Evolutionary conservation across 2,329 filamentous ascomycete genomes (phyloP), one percentile per base, ranked within the genome.

Genomic region (Xylariaceae sp.): DNA sequence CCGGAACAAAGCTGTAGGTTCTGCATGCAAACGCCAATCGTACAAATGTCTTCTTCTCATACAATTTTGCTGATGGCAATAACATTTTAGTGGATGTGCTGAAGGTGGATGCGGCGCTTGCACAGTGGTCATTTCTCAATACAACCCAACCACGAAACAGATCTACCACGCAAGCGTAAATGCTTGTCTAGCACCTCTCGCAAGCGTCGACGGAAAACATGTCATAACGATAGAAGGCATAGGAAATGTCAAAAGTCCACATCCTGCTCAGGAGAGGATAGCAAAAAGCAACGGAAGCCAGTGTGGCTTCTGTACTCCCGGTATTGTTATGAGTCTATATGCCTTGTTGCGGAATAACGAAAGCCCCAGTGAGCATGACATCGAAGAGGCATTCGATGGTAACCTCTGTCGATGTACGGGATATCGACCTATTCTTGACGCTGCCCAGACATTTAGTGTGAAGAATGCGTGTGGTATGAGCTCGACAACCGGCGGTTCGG

Each of bases 101-200:
- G 94, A 99, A 75, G 94, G 94, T 57, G 94, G 94, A 2, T 99
- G 94, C 66, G 94, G 94, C 63, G 94, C 94, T 58, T 97, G 93
- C 68, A 97, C 93, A 41, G 90, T 97, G 42, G 92, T 99, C 31
- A 81, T 99, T 39, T 96, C 90, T 57, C 92, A 97, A 70, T 87
- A 87, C 66, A 97, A 97, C 66, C 91, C 91, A 1, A 96, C 90
- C 3, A 97, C 92, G 6, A 89, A 89, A 65, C 82, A 89, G 68
- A 89, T 97, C 62, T 97, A 97, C 67, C 93, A 99, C 76, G 94
- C 94, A 51, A 95, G 90, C 48, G 90, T 97, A 54, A 99, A 99
- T 69, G 94, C 94, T 40, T 99, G 94, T 69, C 78, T 99, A 47
- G 93, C 94, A 11, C 94, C 94, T 6, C 79, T 99, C 43, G 89